phyloP scores from a whole-genome alignment of 2,329 filamentous ascomycete species.

The Aureobasidium sp. region DNA sequence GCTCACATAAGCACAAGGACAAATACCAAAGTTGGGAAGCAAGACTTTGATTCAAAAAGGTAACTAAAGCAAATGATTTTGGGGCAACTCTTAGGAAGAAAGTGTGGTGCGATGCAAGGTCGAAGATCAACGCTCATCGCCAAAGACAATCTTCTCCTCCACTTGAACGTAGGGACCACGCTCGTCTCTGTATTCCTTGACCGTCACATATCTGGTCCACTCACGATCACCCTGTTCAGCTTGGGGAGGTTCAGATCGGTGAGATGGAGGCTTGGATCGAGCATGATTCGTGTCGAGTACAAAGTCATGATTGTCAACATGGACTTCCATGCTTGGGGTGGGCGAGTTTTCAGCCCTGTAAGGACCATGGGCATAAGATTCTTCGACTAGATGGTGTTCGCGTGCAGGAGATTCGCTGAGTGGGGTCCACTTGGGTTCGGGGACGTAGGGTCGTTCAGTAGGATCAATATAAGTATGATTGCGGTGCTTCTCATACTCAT shows the following conservation, averaged over 20 bases:
- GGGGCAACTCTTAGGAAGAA: not conserved
- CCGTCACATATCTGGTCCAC: slow-evolving; percentile 7
- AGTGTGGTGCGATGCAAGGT: not conserved
- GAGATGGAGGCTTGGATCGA: not conserved
- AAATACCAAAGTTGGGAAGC: no score
- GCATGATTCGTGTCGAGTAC: not conserved
- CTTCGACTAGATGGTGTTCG: slow-evolving; percentile 5
- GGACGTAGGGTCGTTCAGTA: not conserved
- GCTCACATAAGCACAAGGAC: no score
- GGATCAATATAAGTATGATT: not conserved
- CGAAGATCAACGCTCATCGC: not conserved
- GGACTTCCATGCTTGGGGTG: slow-evolving; percentile 14
- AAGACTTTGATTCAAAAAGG: not conserved
- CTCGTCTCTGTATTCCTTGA: slow-evolving; percentile 10
- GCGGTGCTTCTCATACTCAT: not conserved
- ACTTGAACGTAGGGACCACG: slow-evolving; percentile 12
- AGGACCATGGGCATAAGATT: slow-evolving; percentile 5
- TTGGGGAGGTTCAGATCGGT: not conserved
- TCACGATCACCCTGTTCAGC: not conserved
- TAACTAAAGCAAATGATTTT: not conserved
- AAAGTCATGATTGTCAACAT: slow-evolving; percentile 1
- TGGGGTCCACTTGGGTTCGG: slow-evolving; percentile 1
- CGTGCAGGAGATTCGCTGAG: slow-evolving; percentile 14
- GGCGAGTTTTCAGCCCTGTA: slow-evolving; percentile 8
- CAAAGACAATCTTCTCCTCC: slow-evolving; percentile 15